phyloP scores from a whole-genome alignment of 2,329 filamentous ascomycete genomes.

The Cyanodermella asteris region DNA sequence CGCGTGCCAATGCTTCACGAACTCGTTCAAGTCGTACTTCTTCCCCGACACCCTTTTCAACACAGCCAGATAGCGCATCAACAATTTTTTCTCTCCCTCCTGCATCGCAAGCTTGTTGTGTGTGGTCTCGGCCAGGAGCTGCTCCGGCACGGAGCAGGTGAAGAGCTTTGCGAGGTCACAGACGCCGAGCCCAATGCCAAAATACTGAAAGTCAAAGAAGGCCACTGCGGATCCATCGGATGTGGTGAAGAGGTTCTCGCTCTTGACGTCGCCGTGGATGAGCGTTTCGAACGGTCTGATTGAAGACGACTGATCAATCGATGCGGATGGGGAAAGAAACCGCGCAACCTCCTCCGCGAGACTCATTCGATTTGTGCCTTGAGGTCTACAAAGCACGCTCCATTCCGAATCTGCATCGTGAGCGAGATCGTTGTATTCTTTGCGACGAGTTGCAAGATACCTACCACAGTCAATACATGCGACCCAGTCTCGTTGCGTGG shows the following conservation, averaged over 20 bases:
- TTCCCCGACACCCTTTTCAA: constrained; percentile 20
- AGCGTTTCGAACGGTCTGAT: constrained; percentile 29
- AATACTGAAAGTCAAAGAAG: constrained; percentile 51
- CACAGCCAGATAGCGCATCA: constrained; percentile 26
- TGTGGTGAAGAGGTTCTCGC: constrained; percentile 43
- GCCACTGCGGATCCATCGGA: constrained; percentile 28
- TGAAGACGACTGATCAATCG: constrained; percentile 22
- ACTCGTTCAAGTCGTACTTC: too few species aligned
- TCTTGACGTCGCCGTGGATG: constrained; percentile 49
- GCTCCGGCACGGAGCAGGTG: constrained; percentile 39
- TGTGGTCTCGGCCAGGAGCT: constrained; percentile 25
- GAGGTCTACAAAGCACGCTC: too few species aligned
- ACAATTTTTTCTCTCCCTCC: constrained; percentile 26
- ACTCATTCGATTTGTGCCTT: too few species aligned
- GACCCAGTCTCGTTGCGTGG: too few species aligned
- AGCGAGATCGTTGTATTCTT: too few species aligned
- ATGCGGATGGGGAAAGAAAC: too few species aligned
- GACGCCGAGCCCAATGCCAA: constrained; percentile 39
- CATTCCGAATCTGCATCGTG: too few species aligned
- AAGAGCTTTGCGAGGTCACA: constrained; percentile 47
- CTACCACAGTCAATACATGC: too few species aligned
- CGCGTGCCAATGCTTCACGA: too few species aligned
- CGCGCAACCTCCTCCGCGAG: too few species aligned
- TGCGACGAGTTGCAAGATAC: too few species aligned
- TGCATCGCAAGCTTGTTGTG: constrained; percentile 25